Base-by-base conservation (phyloP, 2,329 filamentous ascomycete genomes). In the Microsporum audouinii region DNA sequence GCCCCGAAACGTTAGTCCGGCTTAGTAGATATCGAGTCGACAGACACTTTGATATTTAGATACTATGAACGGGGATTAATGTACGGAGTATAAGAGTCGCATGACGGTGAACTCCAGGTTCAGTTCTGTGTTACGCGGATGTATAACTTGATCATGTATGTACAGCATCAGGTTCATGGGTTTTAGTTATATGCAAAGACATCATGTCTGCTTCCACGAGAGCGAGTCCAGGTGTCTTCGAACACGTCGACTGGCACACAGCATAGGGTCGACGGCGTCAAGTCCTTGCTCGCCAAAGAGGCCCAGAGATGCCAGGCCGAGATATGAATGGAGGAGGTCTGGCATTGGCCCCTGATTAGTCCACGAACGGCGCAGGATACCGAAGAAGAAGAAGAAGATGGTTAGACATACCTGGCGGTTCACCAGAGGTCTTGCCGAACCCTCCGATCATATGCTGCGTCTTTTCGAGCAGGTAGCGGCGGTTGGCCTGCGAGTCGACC, bases 381-480 rank as follows among this genome's bases (percentile, higher is more conserved):
- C 14, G 75, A 78, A 1, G 77, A 73, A 33, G 78, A 34, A 79
- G 78, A 2, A 76, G 75, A n/a, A 7, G 71, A 27, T 8, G 27
- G 55, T 34, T 10, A 60, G 56, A 57, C 74, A 67, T 71, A 76
- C 89, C 88, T 10, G 88, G 88, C 51, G 82, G 82, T 10, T 82
- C 80, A 4, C 84, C 85, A 0, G 85, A 83, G 8, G 79, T 73
- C 70, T 94, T 92, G n/a, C 84, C 83, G 72, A 94, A 94, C 0
- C 89, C 89, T 49, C 89, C 89, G 29, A 96, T 88, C 17, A 84
- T 72, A 73, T 97, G 92, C 70, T 96, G 90, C 0, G 90, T 96
- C 70, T 91, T 87, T 58, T 88, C 84, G 7, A 96, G 80, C 10
- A 99, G 78, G 74, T 94, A 97, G 57, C 82, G 80, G n/a, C 89